Evolutionary conservation across 2,329 filamentous ascomycete species (phyloP).

Genomic region (Fusarium sp.): DNA sequence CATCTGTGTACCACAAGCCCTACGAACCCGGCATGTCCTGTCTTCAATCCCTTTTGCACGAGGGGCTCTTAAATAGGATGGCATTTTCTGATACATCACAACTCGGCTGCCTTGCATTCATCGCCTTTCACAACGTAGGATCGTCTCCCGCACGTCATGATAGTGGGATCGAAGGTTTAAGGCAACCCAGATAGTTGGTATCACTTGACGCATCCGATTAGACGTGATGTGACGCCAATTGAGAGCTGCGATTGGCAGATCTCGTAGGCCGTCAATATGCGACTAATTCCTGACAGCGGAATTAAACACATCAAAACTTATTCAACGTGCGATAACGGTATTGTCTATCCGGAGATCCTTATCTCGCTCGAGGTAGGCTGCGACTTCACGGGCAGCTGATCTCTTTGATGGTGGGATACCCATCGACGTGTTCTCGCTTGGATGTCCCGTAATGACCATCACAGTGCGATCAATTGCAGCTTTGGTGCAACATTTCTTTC

Average conservation of each 20-base stretch:
- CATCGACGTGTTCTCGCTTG: neutral
- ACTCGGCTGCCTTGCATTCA: constrained; percentile 14
- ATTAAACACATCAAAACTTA: constrained; percentile 16
- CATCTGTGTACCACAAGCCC: neutral
- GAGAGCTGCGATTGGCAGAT: constrained; percentile 20
- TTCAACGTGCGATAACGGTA: neutral
- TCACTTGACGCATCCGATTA: constrained; percentile 27
- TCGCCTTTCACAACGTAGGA: constrained; percentile 8
- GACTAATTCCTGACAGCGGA: constrained; percentile 19
- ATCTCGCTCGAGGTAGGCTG: neutral
- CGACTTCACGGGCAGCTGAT: neutral
- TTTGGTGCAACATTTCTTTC: neutral
- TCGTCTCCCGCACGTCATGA: constrained; percentile 25
- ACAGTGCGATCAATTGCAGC: neutral
- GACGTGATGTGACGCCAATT: constrained; percentile 26
- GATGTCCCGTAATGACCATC: neutral
- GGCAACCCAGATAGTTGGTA: constrained; percentile 19
- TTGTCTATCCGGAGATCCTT: neutral
- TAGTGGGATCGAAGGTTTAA: constrained; percentile 22
- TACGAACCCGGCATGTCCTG: neutral
- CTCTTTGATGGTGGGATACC: constrained; percentile 1
- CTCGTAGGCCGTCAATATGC: constrained; percentile 23
- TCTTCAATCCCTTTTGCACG: constrained; percentile 3
- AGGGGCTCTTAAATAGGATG: neutral
- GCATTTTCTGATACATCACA: constrained; percentile 29